These are phyloP conservation scores for Beta vulgaris DNA, from an alignment of 148 eudicot species.

Conservation along the genomic window DNA sequence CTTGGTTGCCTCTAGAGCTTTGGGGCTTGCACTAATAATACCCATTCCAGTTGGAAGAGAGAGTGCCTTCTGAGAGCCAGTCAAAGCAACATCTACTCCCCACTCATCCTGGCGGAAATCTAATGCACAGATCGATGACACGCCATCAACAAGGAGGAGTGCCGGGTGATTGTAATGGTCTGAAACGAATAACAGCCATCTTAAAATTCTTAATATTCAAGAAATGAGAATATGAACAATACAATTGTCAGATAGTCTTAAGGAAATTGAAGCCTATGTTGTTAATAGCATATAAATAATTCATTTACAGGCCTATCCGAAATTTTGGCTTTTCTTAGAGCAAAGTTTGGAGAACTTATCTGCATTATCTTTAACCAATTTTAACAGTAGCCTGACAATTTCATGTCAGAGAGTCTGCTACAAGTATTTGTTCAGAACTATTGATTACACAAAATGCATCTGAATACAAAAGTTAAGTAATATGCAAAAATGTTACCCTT, in stretches of 20 bases:
- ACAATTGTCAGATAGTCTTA: background rate
- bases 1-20: slow-evolving; percentile 81
- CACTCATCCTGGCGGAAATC: slow-evolving; percentile 99
- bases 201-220: background rate
- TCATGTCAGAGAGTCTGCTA: no score
- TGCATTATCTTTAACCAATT: background rate
- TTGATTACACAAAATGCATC: no score
- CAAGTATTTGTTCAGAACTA: no score
- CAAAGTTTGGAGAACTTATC: background rate
- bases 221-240: background rate
- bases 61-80: slow-evolving; percentile 99
- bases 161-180: slow-evolving; percentile 98
- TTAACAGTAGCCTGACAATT: no score
- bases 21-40: slow-evolving; percentile 87
- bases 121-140: slow-evolving; percentile 93
- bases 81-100: slow-evolving; percentile 95
- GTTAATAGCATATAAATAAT: no score
- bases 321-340: background rate
- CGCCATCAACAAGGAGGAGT: slow-evolving; percentile 88
- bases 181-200: slow-evolving; percentile 31
- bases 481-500: no score
- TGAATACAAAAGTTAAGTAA: no score
- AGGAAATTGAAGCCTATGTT: background rate
- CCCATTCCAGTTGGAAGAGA: slow-evolving; percentile 97
- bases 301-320: background rate